phyloP scores from a whole-genome alignment of 2,329 filamentous ascomycete species.

The Arthroderma uncinatum region DNA sequence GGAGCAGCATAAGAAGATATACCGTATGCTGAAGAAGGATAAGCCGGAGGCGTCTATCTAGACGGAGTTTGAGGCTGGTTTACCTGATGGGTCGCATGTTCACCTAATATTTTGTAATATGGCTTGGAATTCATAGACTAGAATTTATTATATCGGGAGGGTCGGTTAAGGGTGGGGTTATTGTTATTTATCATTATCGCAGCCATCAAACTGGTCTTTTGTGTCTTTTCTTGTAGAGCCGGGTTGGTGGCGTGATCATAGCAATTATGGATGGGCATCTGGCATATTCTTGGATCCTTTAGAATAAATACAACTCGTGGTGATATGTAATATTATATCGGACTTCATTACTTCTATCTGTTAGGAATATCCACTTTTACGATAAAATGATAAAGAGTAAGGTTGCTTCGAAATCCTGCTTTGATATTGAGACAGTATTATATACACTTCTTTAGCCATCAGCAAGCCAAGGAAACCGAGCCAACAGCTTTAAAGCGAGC shows the following conservation, averaged over 20 bases:
- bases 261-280: neutral
- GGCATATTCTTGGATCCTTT: too few species aligned
- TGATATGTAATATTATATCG: too few species aligned
- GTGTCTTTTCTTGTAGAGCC: too few species aligned
- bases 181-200: too few species aligned
- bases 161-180: neutral
- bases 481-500: neutral
- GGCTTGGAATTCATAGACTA: neutral
- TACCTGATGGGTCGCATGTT: neutral
- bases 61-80: neutral
- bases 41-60: neutral
- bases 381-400: neutral
- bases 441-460: slow-evolving; percentile 12
- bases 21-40: slow-evolving; percentile 34
- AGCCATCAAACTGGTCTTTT: too few species aligned
- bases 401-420: neutral
- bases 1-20: slow-evolving; percentile 57
- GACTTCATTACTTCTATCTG: too few species aligned
- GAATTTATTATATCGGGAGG: neutral
- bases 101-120: neutral
- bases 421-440: slow-evolving; percentile 13
- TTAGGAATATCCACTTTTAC: too few species aligned
- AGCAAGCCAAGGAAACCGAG: neutral
- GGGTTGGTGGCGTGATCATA: too few species aligned
- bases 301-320: too few species aligned